Percentiles rank a stretch among this genome's conserved stretches.
Conservation (phyloP, 2,329 filamentous ascomycete species). For the Exophiala viscosa region DNA sequence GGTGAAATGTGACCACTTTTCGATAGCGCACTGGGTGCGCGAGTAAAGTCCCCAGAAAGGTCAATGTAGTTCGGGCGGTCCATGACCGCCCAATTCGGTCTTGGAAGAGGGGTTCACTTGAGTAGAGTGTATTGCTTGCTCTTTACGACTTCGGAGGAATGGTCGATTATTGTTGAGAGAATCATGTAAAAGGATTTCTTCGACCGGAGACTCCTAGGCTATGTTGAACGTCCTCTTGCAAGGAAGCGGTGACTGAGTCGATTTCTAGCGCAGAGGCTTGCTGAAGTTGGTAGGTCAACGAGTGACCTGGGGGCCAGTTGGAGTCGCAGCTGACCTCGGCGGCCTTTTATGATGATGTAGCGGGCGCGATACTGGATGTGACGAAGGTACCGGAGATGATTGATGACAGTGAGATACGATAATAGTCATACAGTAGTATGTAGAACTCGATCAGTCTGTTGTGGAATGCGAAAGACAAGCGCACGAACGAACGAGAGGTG, state of each 20-base stretch:
- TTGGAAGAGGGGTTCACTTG: background rate
- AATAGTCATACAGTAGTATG: conserved; percentile 1
- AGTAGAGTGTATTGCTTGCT: background rate
- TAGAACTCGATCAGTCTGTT: background rate
- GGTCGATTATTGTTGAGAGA: background rate
- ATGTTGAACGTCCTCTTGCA: no score
- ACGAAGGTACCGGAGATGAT: background rate
- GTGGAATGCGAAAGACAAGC: conserved; percentile 1
- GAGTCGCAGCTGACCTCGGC: conserved; percentile 3
- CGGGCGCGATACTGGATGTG: background rate
- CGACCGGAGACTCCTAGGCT: no score
- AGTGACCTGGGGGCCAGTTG: conserved; percentile 1
- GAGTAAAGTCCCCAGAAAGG: conserved; percentile 39
- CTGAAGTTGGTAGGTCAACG: background rate
- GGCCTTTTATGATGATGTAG: conserved; percentile 4
- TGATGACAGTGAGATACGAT: background rate
- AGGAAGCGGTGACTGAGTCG: conserved; percentile 11
- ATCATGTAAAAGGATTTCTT: background rate
- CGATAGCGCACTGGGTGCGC: conserved; percentile 34
- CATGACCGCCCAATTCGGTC: conserved; percentile 3
- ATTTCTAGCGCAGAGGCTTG: background rate
- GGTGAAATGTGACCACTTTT: conserved; percentile 63
- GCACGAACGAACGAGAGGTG: background rate
- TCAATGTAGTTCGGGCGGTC: conserved; percentile 56
- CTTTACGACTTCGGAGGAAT: background rate